Conservation (phyloP, 2,329 filamentous ascomycete genomes). For the Alternaria ethzedia region DNA sequence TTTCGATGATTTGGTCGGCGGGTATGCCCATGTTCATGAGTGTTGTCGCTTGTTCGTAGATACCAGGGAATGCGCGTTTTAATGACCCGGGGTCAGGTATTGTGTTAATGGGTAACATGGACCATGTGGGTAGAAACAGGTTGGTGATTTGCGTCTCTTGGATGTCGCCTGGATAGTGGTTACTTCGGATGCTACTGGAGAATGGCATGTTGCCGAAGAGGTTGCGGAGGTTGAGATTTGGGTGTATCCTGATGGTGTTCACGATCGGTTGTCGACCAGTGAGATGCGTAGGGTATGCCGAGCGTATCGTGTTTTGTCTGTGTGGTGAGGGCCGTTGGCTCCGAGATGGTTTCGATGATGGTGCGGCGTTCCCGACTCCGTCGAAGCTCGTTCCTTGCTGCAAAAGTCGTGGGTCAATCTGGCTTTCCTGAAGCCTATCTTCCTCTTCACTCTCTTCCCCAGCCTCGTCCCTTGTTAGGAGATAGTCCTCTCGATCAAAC, state of each 20-base stretch:
- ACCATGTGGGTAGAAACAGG: slow-evolving; percentile 31
- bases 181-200: slow-evolving; percentile 16
- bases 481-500: slow-evolving; percentile 30
- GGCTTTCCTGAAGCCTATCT: slow-evolving; percentile 6
- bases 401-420: slow-evolving; percentile 20
- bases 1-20: slow-evolving; percentile 20
- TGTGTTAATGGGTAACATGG: slow-evolving; percentile 33
- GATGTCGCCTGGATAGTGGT: slow-evolving; percentile 13
- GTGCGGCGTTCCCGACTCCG: neutral
- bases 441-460: slow-evolving; percentile 17
- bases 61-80: slow-evolving; percentile 9
- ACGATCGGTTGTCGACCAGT: slow-evolving; percentile 26
- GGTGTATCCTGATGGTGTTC: slow-evolving; percentile 29
- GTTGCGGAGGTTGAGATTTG: slow-evolving; percentile 25
- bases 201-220: slow-evolving; percentile 27
- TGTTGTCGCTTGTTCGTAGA: slow-evolving; percentile 20
- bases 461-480: slow-evolving; percentile 16
- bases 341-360: slow-evolving; percentile 12
- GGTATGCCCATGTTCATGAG: slow-evolving; percentile 19
- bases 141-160: slow-evolving; percentile 21
- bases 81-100: slow-evolving; percentile 27
- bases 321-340: slow-evolving; percentile 13
- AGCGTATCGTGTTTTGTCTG: slow-evolving; percentile 10
- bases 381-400: slow-evolving; percentile 7
- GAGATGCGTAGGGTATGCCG: slow-evolving; percentile 26